Conservation (phyloP, 2,329 filamentous ascomycete species). For the Trichophaea hybrida region DNA sequence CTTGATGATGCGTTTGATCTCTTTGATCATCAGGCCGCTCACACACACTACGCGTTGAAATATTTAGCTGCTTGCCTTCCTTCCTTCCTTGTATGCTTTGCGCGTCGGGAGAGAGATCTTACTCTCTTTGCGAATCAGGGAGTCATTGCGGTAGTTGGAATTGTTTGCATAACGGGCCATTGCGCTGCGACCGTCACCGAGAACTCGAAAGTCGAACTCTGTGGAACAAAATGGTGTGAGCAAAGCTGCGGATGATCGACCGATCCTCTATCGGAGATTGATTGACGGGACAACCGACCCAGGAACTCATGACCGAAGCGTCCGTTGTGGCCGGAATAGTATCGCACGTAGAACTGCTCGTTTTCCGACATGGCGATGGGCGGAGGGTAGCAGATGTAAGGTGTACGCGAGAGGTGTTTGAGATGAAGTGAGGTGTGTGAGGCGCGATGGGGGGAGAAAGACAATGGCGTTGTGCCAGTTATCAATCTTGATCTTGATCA, state of each 20-base stretch:
- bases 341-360: conserved; percentile 88
- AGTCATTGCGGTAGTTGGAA: conserved; percentile 98
- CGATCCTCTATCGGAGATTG: neutral
- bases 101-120: conserved; percentile 31
- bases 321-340: conserved; percentile 96
- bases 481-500: too few relatives aligned
- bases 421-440: neutral
- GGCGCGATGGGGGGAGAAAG: too few relatives aligned
- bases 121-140: conserved; percentile 98
- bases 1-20: conserved; percentile 95
- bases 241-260: neutral
- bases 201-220: conserved; percentile 94
- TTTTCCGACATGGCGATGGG: conserved; percentile 46
- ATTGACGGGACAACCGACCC: conserved; percentile 42
- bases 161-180: conserved; percentile 97
- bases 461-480: too few relatives aligned
- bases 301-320: conserved; percentile 97
- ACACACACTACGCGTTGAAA: conserved; percentile 61
- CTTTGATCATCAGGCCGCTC: conserved; percentile 73
- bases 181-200: conserved; percentile 84
- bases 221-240: neutral
- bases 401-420: neutral
- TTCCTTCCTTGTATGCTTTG: neutral
- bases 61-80: neutral
- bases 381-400: neutral